A percentile compares a stretch with the other conserved stretches of the same genome.
phyloP scores from a whole-genome alignment of 2,329 filamentous ascomycete genomes.

The Bipolaris sorokiniana region DNA sequence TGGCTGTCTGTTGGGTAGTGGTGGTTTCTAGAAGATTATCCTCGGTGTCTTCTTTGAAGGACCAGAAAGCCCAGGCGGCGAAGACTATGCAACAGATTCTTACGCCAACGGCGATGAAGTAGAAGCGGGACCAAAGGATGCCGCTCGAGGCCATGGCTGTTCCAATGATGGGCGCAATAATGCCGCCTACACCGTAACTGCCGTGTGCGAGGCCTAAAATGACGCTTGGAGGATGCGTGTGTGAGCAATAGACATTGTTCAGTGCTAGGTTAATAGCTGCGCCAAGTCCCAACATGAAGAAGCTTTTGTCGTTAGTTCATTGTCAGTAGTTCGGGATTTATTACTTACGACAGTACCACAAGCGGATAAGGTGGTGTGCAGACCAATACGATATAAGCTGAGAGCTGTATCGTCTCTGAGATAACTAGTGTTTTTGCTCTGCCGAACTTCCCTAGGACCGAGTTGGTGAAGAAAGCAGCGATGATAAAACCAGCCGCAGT shows the following conservation, averaged over 20 bases:
- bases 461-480: constrained; percentile 73
- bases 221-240: constrained; percentile 59
- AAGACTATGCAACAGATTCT: constrained; percentile 63
- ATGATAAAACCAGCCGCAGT: constrained; percentile 78
- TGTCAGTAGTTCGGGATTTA: no score
- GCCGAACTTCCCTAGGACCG: constrained; percentile 67
- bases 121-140: constrained; percentile 73
- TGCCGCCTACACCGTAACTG: constrained; percentile 59
- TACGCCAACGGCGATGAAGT: constrained; percentile 68
- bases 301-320: constrained; percentile 52
- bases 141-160: constrained; percentile 71
- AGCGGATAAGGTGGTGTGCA: constrained; percentile 72
- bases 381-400: constrained; percentile 70
- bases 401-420: constrained; percentile 61
- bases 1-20: constrained; percentile 49
- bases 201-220: constrained; percentile 70
- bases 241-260: constrained; percentile 64
- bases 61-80: constrained; percentile 71
- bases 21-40: constrained; percentile 54
- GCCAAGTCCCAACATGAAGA: constrained; percentile 68
- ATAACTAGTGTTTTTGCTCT: constrained; percentile 68
- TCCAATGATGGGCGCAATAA: constrained; percentile 73
- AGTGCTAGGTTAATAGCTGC: constrained; percentile 59
- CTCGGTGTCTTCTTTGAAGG: constrained; percentile 68
- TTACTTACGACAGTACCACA: constrained; percentile 60